phyloP scores from a whole-genome alignment of 352 stramenopile species.

The Phytopythium sindhum region DNA sequence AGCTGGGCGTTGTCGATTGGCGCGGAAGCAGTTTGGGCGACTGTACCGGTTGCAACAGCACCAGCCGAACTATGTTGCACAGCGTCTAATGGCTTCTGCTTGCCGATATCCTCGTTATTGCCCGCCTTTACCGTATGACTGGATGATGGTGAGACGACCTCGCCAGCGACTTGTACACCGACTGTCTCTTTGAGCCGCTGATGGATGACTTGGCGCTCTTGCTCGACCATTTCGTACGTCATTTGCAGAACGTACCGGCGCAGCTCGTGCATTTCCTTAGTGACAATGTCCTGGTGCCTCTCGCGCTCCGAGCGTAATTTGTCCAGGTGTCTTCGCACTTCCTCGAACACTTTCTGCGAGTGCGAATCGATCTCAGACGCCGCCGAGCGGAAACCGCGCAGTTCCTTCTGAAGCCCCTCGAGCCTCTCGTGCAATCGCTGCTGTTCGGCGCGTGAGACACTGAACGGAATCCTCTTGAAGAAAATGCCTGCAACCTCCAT shows the following conservation, averaged over 20 bases:
- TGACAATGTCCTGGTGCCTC: slow-evolving; percentile 55
- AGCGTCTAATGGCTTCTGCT: neutral
- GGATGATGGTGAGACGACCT: neutral
- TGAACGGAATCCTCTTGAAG: slow-evolving; percentile 20
- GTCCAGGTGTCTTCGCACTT: slow-evolving; percentile 40
- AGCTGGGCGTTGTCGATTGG: neutral
- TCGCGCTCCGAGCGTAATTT: slow-evolving; percentile 48
- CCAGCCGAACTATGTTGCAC: neutral
- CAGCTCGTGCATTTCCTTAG: slow-evolving; percentile 63
- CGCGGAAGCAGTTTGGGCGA: neutral
- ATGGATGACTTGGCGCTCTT: slow-evolving; percentile 51
- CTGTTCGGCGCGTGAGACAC: slow-evolving; percentile 33
- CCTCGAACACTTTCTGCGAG: slow-evolving; percentile 49
- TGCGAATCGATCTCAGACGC: slow-evolving; percentile 50
- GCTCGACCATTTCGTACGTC: slow-evolving; percentile 52
- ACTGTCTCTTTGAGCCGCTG: slow-evolving; percentile 31
- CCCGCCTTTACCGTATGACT: neutral
- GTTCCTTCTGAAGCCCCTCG: slow-evolving; percentile 44
- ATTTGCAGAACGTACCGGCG: slow-evolving; percentile 41
- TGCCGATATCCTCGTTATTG: neutral
- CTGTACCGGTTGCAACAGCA: too few species aligned
- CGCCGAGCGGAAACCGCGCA: slow-evolving; percentile 41
- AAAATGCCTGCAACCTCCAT: slow-evolving; percentile 30
- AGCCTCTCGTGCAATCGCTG: slow-evolving; percentile 45
- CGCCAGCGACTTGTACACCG: slow-evolving; percentile 9